Conservation (phyloP, 2,329 filamentous ascomycete genomes). For the Aspergillus novoparasiticus region DNA sequence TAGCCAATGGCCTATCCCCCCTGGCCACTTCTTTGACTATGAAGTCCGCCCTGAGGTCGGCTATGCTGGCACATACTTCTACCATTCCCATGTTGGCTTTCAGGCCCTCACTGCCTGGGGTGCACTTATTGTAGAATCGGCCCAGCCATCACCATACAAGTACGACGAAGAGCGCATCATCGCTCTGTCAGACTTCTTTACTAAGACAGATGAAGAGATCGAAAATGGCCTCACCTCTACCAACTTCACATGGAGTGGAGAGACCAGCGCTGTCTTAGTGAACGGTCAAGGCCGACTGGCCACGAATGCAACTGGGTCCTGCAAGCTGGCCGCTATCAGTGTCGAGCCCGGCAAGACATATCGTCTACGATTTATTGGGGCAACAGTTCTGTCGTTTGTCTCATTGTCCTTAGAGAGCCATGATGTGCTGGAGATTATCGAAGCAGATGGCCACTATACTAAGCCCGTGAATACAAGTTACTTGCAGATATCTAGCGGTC, state of each 20-base stretch:
- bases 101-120: not conserved
- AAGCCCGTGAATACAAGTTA: not conserved
- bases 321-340: not conserved
- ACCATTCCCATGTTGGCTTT: not conserved
- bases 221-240: not conserved
- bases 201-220: not conserved
- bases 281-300: not conserved
- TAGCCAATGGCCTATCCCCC: not conserved
- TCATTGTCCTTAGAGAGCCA: not conserved
- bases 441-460: not conserved
- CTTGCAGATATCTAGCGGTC: not conserved
- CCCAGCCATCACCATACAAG: not conserved
- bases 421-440: not conserved
- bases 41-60: not conserved
- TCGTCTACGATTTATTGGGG: not conserved
- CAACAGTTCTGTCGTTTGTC: not conserved
- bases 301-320: not conserved
- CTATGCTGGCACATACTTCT: not conserved
- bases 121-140: not conserved
- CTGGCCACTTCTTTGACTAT: not conserved
- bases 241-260: not conserved
- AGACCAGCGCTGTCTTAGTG: not conserved
- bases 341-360: not conserved
- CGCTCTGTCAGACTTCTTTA: not conserved
- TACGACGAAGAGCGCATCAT: not conserved